Base-by-base conservation (phyloP, 805 yeast genomes). In the Kurtzmaniella fragi region DNA sequence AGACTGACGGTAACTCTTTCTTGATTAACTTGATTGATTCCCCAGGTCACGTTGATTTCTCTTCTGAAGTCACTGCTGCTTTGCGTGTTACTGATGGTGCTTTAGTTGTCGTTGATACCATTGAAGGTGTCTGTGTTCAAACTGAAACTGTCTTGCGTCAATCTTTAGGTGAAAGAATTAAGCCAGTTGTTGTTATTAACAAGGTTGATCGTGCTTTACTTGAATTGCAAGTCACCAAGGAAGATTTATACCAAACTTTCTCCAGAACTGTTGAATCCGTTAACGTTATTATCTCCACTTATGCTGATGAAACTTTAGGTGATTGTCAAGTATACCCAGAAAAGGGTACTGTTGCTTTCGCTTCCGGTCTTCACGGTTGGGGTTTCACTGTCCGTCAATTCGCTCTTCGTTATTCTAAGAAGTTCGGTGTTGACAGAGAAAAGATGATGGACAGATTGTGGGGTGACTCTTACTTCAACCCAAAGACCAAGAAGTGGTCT, bases 41-140 rank as follows among this genome's bases (percentile, higher is more conserved):
- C 59, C 99, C 99, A 76, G 99, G 99, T 86, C 99, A 91, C 97
- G 98, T 91, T 82, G 99, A 91, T 78, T 91, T 91, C 90, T 89
- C 97, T 51, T 93, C 98, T 57, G 99, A 91, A 77, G 99, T 91
- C 65, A 93, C 98, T 66, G 98, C 98, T 61, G 99, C 99, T 74
- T 84, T 91, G 67, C 90, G 99, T 79, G 98, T 91, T 64, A 93
- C 98, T 58, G 99, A 91, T 70, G 99, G 99, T 89, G 98, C 99
- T 68, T 81, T 91, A 67, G 98, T 91, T 61, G 99, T 91, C 61
- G 98, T 91, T 67, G 98, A 93, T 76, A 83, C 95, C 77, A 90
- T 91, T 71, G 98, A 93, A 76, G 99, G 99, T 90, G 99, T 91
- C 68, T 93, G 98, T 84, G 98, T 93, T 69, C 99, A 91, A 81